Percentiles rank a stretch among this genome's conserved stretches.
Evolutionary conservation across 352 stramenopile species (phyloP).

Genomic region (Pythium folliculosum): DNA sequence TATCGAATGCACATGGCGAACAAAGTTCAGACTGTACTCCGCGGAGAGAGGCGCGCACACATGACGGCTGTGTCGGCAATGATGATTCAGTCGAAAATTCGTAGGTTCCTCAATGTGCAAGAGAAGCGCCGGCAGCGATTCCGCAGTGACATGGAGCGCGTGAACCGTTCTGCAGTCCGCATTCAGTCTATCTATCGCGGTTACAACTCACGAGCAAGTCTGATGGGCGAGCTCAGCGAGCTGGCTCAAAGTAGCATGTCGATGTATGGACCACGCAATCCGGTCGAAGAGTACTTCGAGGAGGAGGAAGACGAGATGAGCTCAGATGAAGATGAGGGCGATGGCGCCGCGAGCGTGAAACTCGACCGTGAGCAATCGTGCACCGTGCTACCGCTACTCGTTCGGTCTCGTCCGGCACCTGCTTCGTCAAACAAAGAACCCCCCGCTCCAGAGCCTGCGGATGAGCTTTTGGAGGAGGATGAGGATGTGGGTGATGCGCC

Average conservation of each 20-base stretch:
- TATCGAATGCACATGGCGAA: constrained; percentile 49
- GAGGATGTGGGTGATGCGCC: background rate
- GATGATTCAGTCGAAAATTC: constrained; percentile 72
- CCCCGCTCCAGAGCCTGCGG: no score
- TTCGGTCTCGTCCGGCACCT: constrained; percentile 11
- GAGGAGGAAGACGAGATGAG: constrained; percentile 17
- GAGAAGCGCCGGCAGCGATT: constrained; percentile 46
- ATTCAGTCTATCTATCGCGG: constrained; percentile 73
- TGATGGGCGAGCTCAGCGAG: constrained; percentile 44
- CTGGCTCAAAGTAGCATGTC: constrained; percentile 22
- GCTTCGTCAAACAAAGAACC: constrained; percentile 6
- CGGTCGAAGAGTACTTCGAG: constrained; percentile 20
- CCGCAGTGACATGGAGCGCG: constrained; percentile 52
- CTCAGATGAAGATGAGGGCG: constrained; percentile 12
- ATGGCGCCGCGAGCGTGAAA: background rate
- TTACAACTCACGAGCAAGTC: constrained; percentile 54
- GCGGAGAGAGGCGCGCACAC: constrained; percentile 56
- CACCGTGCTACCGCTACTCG: constrained; percentile 1
- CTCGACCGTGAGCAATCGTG: background rate
- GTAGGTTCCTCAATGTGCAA: constrained; percentile 50
- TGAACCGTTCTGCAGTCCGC: constrained; percentile 60
- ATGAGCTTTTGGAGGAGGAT: background rate
- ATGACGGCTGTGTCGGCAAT: constrained; percentile 57
- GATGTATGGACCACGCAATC: constrained; percentile 1
- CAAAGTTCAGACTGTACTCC: constrained; percentile 27